These are phyloP conservation scores for Diaporthe australafricana DNA, from an alignment of 2,329 filamentous ascomycete species.

Conservation along the genomic window DNA sequence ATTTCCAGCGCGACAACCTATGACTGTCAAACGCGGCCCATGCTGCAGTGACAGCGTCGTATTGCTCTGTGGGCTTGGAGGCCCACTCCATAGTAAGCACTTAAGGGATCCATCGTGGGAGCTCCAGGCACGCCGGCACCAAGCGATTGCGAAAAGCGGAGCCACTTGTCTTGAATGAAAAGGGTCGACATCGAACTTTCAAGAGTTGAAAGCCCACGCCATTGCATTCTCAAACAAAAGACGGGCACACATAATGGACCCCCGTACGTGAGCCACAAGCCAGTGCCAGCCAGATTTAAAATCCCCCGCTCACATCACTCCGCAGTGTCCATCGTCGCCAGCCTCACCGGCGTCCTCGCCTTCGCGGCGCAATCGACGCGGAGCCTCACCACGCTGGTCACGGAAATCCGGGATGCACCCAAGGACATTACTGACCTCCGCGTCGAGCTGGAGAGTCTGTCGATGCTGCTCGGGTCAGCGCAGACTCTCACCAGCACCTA, in stretches of 20 bases:
- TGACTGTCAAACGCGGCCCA: background rate
- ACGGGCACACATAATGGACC: background rate
- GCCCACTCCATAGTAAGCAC: slow-evolving; percentile 17
- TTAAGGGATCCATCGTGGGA: background rate
- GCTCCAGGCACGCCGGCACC: background rate
- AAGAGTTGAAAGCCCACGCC: background rate
- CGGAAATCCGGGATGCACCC: slow-evolving; percentile 1
- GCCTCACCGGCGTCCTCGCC: slow-evolving; percentile 9
- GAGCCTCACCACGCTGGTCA: background rate
- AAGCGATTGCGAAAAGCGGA: slow-evolving; percentile 3
- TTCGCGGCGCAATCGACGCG: slow-evolving; percentile 1
- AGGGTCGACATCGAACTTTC: background rate
- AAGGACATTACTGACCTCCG: background rate
- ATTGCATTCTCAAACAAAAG: background rate
- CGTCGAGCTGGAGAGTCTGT: background rate
- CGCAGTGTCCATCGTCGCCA: background rate
- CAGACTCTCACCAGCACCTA: background rate
- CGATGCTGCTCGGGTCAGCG: background rate
- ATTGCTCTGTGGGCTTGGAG: background rate
- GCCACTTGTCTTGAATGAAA: background rate
- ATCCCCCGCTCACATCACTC: background rate
- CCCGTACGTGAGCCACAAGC: background rate
- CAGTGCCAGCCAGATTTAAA: background rate
- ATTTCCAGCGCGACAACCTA: background rate
- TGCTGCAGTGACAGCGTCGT: background rate